Evolutionary conservation across 441 rosid genomes (phyloP).

Genomic region (Aleurites moluccanus): DNA sequence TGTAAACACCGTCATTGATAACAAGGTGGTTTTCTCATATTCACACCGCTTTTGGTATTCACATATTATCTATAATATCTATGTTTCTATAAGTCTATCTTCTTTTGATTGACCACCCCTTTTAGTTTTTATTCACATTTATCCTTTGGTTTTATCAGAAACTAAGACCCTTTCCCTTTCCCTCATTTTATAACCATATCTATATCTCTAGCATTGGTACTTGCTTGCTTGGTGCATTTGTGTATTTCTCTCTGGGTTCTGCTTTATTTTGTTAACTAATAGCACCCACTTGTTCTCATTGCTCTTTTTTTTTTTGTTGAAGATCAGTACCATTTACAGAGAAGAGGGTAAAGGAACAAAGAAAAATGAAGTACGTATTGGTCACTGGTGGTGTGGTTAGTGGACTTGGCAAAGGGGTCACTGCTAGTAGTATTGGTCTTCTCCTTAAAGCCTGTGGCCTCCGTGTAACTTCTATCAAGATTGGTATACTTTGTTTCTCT

Average conservation of each 20-base stretch:
- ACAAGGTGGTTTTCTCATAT: conserved; percentile 35
- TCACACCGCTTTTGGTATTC: conserved; percentile 24
- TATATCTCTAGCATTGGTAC: neutral
- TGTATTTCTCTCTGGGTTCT: neutral
- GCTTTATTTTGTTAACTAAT: neutral
- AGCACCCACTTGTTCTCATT: neutral
- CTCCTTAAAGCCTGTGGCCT: conserved; percentile 85
- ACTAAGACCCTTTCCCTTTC: neutral
- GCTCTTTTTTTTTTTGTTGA: neutral
- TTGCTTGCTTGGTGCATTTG: neutral
- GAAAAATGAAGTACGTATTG: conserved; percentile 80
- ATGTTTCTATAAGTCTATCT: conserved; percentile 16
- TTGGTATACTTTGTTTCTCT: conserved; percentile 39
- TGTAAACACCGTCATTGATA: conserved; percentile 38
- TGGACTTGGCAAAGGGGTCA: conserved; percentile 92
- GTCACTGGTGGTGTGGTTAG: conserved; percentile 94
- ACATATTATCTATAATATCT: conserved; percentile 18
- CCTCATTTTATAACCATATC: conserved; percentile 4
- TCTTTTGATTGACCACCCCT: neutral
- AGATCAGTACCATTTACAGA: neutral
- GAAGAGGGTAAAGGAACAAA: conserved; percentile 7
- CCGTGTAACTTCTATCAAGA: conserved; percentile 84
- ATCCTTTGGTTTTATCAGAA: conserved; percentile 23
- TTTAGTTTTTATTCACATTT: neutral
- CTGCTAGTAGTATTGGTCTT: conserved; percentile 84